These are phyloP conservation scores for Daldinia loculata DNA, from an alignment of 495 filamentous ascomycete genomes.

Conservation along the genomic window DNA sequence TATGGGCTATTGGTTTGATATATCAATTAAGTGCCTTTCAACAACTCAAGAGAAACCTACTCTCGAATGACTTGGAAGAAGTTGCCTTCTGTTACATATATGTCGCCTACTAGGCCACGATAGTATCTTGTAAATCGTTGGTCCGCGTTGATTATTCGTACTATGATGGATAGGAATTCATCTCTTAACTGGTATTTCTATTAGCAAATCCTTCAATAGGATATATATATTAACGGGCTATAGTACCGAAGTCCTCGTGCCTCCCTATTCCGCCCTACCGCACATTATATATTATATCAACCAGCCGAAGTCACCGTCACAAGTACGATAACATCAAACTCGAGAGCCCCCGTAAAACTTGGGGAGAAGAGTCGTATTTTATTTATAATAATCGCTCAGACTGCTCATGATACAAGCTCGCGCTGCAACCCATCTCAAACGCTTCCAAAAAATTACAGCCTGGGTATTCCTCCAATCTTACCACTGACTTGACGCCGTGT, in stretches of 20 bases:
- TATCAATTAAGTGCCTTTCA: too few species aligned
- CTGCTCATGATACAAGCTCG: conserved; percentile 4
- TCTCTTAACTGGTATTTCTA: neutral
- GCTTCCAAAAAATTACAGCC: conserved; percentile 22
- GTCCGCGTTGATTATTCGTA: too few species aligned
- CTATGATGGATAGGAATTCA: neutral
- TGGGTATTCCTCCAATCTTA: conserved; percentile 21
- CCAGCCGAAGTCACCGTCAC: neutral
- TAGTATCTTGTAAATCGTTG: too few species aligned
- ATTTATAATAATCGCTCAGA: conserved; percentile 11
- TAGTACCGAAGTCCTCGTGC: neutral
- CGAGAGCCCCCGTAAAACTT: neutral
- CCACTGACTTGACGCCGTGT: conserved; percentile 13
- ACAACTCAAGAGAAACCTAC: too few species aligned
- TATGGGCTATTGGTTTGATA: too few species aligned
- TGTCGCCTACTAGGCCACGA: too few species aligned
- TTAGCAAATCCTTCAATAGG: neutral
- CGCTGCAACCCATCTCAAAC: conserved; percentile 8
- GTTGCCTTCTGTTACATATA: too few species aligned
- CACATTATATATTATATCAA: neutral
- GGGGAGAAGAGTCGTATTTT: conserved; percentile 21
- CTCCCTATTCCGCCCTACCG: neutral
- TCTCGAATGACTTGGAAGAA: too few species aligned
- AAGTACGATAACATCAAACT: neutral
- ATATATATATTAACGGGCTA: neutral